Conservation (phyloP, 2,329 filamentous ascomycete species). For the Hypoxylon sp. region DNA sequence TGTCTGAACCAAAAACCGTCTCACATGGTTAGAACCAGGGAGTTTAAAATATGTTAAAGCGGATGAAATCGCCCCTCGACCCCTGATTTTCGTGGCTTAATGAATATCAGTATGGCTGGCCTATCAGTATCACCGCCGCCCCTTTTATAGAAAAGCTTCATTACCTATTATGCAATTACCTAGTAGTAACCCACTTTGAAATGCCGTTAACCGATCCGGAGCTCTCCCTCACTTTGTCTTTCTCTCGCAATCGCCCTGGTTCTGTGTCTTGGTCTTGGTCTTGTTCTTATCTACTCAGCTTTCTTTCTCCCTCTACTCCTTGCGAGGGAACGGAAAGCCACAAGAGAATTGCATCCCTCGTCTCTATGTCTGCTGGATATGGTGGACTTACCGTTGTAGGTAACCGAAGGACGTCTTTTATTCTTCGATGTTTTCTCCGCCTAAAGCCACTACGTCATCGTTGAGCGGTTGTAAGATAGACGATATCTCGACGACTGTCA, state of each 20-base stretch:
- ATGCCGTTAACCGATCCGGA: conserved; percentile 19
- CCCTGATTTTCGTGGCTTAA: conserved; percentile 12
- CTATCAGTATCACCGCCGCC: conserved; percentile 4
- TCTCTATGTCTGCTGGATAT: background rate
- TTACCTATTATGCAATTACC: conserved; percentile 2
- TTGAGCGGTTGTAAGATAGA: background rate
- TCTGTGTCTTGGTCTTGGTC: background rate
- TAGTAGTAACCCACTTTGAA: background rate
- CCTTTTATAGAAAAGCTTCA: background rate
- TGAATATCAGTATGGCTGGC: conserved; percentile 4
- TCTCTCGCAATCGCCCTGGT: conserved; percentile 12
- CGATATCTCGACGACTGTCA: background rate
- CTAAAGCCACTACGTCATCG: conserved; percentile 1
- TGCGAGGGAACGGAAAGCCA: background rate
- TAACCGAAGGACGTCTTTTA: background rate
- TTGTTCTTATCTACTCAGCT: background rate
- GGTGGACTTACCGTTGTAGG: background rate
- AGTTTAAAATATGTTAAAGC: conserved; percentile 20
- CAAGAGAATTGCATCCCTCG: background rate
- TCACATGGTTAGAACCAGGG: conserved; percentile 13
- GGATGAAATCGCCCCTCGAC: conserved; percentile 14
- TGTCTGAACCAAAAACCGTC: conserved; percentile 9
- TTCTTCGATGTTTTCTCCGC: background rate
- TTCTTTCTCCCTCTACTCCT: background rate
- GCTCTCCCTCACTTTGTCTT: conserved; percentile 6